These are phyloP conservation scores for Euphorbia tirucalli DNA, from an alignment of 345 rosid genomes.

Conservation along the genomic window DNA sequence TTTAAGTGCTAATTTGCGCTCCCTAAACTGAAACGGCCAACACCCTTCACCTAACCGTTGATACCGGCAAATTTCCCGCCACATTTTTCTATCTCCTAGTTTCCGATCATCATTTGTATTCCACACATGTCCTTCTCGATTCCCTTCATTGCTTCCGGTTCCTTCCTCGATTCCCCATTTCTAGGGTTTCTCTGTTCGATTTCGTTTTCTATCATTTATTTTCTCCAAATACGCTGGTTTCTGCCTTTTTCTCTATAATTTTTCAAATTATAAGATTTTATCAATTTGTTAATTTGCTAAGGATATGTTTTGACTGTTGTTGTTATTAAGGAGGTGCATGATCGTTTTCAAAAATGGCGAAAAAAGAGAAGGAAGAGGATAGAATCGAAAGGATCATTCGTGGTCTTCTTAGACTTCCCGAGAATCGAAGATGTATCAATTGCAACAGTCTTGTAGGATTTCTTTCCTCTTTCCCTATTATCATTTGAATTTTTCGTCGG, in stretches of 20 bases:
- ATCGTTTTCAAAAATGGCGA: constrained; percentile 39
- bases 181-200: neutral
- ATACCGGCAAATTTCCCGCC: constrained; percentile 38
- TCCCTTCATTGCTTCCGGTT: neutral
- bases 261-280: no score
- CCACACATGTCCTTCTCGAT: neutral
- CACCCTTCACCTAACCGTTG: constrained; percentile 16
- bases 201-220: neutral
- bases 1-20: no score
- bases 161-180: neutral
- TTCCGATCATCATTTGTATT: constrained; percentile 13
- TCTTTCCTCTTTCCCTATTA: neutral
- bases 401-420: constrained; percentile 64
- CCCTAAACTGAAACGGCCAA: constrained; percentile 4
- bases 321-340: neutral
- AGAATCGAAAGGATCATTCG: constrained; percentile 66
- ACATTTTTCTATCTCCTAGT: constrained; percentile 5
- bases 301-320: neutral
- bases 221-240: neutral
- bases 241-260: neutral
- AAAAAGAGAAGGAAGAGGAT: constrained; percentile 61
- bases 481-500: neutral
- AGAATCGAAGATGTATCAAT: constrained; percentile 79
- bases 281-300: no score
- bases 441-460: constrained; percentile 69